phyloP scores from a whole-genome alignment of 2,329 filamentous ascomycete species.

The Arthroderma sp. region DNA sequence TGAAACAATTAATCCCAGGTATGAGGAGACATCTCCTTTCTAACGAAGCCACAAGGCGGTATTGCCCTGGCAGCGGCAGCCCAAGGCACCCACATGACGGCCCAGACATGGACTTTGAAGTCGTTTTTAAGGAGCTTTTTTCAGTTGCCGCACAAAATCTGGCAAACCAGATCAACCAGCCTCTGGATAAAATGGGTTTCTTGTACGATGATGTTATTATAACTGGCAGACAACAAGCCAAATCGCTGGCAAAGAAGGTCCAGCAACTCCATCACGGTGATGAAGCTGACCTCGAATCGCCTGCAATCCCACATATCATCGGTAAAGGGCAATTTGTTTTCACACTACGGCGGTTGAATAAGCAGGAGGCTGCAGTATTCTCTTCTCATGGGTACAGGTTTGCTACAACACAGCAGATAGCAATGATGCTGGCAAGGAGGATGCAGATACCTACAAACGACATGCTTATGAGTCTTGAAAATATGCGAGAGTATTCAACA shows the following conservation, averaged over 20 bases:
- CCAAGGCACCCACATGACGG: slow-evolving; percentile 33
- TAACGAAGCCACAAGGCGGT: slow-evolving; percentile 35
- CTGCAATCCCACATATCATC: slow-evolving; percentile 26
- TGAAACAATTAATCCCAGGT: slow-evolving; percentile 53
- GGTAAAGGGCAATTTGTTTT: slow-evolving; percentile 72
- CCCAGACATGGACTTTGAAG: slow-evolving; percentile 54
- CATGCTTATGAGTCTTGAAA: slow-evolving; percentile 48
- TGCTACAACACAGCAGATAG: slow-evolving; percentile 54
- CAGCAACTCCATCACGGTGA: not conserved
- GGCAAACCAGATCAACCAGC: slow-evolving; percentile 51
- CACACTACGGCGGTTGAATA: slow-evolving; percentile 51
- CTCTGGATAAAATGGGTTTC: slow-evolving; percentile 51
- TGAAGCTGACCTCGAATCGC: slow-evolving; percentile 27
- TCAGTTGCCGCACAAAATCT: slow-evolving; percentile 66
- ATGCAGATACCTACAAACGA: slow-evolving; percentile 58
- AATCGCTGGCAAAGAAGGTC: slow-evolving; percentile 6
- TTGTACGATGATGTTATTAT: slow-evolving; percentile 64
- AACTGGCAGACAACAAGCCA: slow-evolving; percentile 39
- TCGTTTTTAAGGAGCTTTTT: slow-evolving; percentile 70
- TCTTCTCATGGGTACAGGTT: slow-evolving; percentile 68
- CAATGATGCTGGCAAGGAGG: slow-evolving; percentile 52
- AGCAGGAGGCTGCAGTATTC: slow-evolving; percentile 49
- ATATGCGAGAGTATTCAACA: slow-evolving; percentile 46
- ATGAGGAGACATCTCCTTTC: slow-evolving; percentile 59
- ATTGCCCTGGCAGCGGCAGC: slow-evolving; percentile 34